These are phyloP conservation scores for Neohortaea acidophila DNA, from an alignment of 495 filamentous ascomycete species.

Conservation along the genomic window DNA sequence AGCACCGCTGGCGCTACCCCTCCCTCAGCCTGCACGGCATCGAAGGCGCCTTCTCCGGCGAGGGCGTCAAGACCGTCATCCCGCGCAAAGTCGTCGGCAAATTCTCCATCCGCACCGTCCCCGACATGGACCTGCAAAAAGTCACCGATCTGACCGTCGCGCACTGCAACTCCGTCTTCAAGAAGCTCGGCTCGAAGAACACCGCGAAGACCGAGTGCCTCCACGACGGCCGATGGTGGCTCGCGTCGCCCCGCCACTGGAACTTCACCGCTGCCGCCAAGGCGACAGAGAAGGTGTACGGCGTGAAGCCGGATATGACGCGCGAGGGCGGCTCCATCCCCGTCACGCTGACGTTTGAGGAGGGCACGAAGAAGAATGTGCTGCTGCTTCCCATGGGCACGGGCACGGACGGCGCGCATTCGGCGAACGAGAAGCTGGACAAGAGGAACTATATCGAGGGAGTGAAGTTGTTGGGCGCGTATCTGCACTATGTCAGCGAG, in stretches of 20 bases:
- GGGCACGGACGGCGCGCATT: constrained; percentile 90
- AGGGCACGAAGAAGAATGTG: constrained; percentile 97
- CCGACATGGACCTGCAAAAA: constrained; percentile 84
- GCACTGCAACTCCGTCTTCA: constrained; percentile 62
- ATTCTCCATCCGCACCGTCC: constrained; percentile 93
- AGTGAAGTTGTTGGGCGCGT: constrained; percentile 88
- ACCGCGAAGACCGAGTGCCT: constrained; percentile 60
- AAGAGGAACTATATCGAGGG: constrained; percentile 95
- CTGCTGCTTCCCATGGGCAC: constrained; percentile 91
- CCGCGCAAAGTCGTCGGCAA: constrained; percentile 95
- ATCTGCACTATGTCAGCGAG: constrained; percentile 90
- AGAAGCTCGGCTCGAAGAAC: constrained; percentile 81
- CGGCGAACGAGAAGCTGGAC: constrained; percentile 96
- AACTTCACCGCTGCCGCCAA: constrained; percentile 89
- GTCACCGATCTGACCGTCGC: constrained; percentile 73
- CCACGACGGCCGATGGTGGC: constrained; percentile 97
- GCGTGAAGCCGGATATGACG: constrained; percentile 85
- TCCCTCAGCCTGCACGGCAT: constrained; percentile 92
- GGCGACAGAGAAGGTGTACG: constrained; percentile 84
- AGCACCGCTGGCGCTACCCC: constrained; percentile 85
- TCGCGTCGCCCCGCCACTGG: constrained; percentile 91
- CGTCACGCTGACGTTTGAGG: constrained; percentile 90
- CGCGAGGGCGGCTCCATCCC: constrained; percentile 94
- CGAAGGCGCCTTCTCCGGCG: constrained; percentile 86
- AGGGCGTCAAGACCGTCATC: constrained; percentile 96